A percentile compares a stretch with the other conserved stretches of the same genome.
Conservation (phyloP, 208 protist genomes). For the Naegleria lovaniensis region DNA sequence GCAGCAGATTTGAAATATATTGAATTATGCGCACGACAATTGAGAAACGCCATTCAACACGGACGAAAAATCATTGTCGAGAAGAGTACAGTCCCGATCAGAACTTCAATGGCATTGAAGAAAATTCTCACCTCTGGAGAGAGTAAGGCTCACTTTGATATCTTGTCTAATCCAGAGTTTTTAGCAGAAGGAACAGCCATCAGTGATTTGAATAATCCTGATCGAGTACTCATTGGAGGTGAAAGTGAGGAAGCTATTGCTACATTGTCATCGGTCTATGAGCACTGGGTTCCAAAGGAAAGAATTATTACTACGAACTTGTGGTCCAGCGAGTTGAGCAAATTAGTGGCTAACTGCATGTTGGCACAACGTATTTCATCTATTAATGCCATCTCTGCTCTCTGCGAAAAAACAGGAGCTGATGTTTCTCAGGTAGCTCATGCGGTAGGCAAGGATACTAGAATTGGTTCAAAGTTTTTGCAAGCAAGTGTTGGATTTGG, state of each 20-base stretch:
- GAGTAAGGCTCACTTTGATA: conserved; percentile 59
- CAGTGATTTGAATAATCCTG: conserved; percentile 75
- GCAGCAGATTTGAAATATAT: conserved; percentile 78
- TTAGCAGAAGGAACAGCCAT: conserved; percentile 90
- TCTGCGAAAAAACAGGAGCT: conserved; percentile 83
- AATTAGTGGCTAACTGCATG: conserved; percentile 93
- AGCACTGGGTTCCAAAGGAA: conserved; percentile 75
- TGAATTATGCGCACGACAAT: conserved; percentile 68
- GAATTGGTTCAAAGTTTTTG: conserved; percentile 87
- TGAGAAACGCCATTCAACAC: conserved; percentile 51
- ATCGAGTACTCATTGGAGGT: conserved; percentile 92
- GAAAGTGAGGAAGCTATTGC: conserved; percentile 52
- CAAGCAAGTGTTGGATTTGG: conserved; percentile 81
- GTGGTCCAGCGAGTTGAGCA: conserved; percentile 92
- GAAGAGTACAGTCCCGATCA: conserved; percentile 83
- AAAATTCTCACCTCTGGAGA: conserved; percentile 47
- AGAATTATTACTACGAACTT: conserved; percentile 85
- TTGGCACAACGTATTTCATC: conserved; percentile 93
- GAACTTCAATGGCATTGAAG: conserved; percentile 48
- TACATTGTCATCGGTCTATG: conserved; percentile 68
- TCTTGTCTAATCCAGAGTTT: conserved; percentile 96
- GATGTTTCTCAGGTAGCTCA: conserved; percentile 66
- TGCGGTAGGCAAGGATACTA: conserved; percentile 71
- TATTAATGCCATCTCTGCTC: conserved; percentile 85
- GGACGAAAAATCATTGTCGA: conserved; percentile 81